Evolutionary conservation across 2,329 filamentous ascomycete species (phyloP).

Genomic region (Penicillium sp.): DNA sequence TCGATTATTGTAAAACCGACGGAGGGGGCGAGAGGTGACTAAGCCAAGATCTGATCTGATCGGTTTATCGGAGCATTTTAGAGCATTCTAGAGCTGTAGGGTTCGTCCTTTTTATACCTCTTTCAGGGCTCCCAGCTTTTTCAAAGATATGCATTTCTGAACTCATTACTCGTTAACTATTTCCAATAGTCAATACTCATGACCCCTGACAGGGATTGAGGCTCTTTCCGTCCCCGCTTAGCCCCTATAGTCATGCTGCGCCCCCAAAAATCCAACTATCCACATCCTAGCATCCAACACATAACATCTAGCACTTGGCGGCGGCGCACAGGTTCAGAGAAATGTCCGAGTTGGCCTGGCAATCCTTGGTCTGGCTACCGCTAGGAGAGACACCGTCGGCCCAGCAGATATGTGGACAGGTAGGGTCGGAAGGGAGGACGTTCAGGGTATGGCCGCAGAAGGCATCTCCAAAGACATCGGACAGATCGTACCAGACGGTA

Average conservation of each 20-base stretch:
- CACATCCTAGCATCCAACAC: neutral
- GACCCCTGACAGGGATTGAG: neutral
- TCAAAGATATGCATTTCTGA: neutral
- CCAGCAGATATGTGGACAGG: conserved; percentile 33
- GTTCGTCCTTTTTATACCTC: too few species aligned
- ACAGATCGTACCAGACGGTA: conserved; percentile 42
- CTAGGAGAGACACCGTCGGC: conserved; percentile 26
- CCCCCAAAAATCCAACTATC: neutral
- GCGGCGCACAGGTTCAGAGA: conserved; percentile 31
- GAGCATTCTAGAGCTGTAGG: too few species aligned
- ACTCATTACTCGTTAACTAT: conserved; percentile 1
- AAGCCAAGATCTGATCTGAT: neutral
- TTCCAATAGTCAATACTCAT: neutral
- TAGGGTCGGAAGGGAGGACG: conserved; percentile 23
- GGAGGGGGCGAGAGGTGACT: conserved; percentile 2
- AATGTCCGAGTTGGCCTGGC: conserved; percentile 24
- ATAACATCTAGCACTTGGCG: conserved; percentile 17
- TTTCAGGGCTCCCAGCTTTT: too few species aligned
- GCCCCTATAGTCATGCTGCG: neutral
- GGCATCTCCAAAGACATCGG: conserved; percentile 42
- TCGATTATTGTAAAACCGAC: conserved; percentile 13
- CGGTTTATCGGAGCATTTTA: too few species aligned
- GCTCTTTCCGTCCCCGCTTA: conserved; percentile 1
- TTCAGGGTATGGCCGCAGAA: conserved; percentile 31
- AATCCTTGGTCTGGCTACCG: conserved; percentile 32